phyloP scores from a whole-genome alignment of 1,284 basidiomycete genomes.

The Chondrostereum purpureum region DNA sequence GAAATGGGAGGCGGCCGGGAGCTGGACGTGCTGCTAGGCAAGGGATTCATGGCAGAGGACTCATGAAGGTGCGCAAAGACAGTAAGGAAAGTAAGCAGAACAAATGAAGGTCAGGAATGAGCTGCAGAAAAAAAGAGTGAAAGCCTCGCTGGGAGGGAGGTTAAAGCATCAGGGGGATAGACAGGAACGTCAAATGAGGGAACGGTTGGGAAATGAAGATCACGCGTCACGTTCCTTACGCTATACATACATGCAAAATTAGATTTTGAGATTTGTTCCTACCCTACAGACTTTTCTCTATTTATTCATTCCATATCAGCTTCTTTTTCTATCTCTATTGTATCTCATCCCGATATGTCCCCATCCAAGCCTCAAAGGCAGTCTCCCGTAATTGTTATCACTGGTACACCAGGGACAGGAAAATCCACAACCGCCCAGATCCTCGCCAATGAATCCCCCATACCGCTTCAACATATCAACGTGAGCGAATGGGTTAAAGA shows the following conservation, averaged over 20 bases:
- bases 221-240: neutral
- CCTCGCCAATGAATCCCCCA: conserved; percentile 59
- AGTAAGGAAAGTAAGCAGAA: neutral
- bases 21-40: no score
- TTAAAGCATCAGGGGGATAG: no score
- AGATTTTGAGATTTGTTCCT: no score
- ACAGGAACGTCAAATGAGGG: no score
- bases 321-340: neutral
- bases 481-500: conserved; percentile 88
- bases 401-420: conserved; percentile 82
- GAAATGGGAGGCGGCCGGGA: neutral
- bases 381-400: conserved; percentile 86
- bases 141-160: neutral
- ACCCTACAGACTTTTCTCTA: no score
- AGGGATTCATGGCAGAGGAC: neutral
- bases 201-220: no score
- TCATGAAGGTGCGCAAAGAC: neutral
- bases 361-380: conserved; percentile 13
- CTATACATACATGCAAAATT: no score
- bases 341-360: neutral
- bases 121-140: neutral
- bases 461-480: conserved; percentile 79
- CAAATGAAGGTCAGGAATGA: no score
- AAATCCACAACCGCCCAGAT: conserved; percentile 90
- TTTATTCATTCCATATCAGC: no score